phyloP scores from a whole-genome alignment of 163 green algal genomes.

The Chlorella variabilis region DNA sequence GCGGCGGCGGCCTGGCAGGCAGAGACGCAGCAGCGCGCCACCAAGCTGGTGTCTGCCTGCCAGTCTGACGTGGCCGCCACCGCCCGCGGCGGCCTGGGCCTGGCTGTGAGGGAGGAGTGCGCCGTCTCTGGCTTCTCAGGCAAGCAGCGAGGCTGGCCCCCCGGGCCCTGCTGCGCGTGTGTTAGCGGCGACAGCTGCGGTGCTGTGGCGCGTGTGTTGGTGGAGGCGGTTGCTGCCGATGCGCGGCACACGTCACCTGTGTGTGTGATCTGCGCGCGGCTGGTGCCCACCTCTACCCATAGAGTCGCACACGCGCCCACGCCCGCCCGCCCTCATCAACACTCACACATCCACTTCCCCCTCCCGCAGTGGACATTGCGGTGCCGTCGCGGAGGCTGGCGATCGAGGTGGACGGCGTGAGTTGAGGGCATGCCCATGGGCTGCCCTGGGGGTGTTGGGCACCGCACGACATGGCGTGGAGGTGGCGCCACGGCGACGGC shows the following conservation, averaged over 20 bases:
- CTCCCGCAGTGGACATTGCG: constrained; percentile 36
- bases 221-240: background rate
- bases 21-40: background rate
- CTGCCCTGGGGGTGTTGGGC: too few relatives aligned
- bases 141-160: background rate
- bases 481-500: too few relatives aligned
- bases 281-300: background rate
- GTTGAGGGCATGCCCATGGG: too few relatives aligned
- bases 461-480: too few relatives aligned
- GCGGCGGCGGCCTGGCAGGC: background rate
- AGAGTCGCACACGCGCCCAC: too few relatives aligned
- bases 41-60: constrained; percentile 24
- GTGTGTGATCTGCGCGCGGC: background rate
- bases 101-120: constrained; percentile 5
- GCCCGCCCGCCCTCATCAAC: background rate
- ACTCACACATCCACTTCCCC: background rate
- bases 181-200: background rate
- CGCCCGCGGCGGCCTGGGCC: background rate
- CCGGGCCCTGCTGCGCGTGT: too few relatives aligned
- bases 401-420: constrained; percentile 47
- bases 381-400: constrained; percentile 13
- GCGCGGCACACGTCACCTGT: too few relatives aligned
- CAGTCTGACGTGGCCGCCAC: constrained; percentile 26
- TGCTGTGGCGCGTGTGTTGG: background rate
- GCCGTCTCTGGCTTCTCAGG: background rate